Conservation (phyloP, 257 asterid genomes). For the Solanum corneliomulleri region DNA sequence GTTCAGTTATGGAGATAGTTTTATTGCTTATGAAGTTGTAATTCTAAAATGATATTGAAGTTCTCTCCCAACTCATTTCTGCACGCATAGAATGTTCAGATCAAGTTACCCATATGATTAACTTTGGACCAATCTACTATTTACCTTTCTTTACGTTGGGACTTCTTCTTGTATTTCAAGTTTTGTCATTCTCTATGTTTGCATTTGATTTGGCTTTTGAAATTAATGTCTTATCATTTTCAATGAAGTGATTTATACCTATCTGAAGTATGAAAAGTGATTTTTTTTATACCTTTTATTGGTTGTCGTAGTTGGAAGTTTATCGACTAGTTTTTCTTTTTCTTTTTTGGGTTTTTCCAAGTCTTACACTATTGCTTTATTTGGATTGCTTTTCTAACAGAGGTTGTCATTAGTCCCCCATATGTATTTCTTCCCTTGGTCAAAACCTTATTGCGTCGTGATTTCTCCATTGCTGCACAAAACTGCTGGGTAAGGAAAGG, state of each 20-base stretch:
- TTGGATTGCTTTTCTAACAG: conserved; percentile 6
- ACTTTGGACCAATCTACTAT: neutral
- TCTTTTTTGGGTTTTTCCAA: neutral
- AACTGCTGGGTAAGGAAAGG: conserved; percentile 37
- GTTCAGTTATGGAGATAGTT: neutral
- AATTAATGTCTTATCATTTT: neutral
- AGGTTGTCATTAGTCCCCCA: conserved; percentile 38
- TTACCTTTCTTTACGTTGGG: neutral
- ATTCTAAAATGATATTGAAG: neutral
- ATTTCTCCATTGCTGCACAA: conserved; percentile 33
- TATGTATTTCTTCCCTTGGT: conserved; percentile 26
- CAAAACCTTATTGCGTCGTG: conserved; percentile 27
- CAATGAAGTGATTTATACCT: neutral
- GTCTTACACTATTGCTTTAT: neutral
- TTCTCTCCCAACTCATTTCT: neutral
- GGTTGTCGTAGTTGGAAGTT: neutral
- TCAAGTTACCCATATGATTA: neutral
- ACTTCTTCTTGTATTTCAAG: neutral
- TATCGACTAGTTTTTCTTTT: neutral
- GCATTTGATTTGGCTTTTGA: neutral
- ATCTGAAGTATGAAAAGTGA: neutral
- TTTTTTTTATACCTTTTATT: neutral
- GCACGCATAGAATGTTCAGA: neutral
- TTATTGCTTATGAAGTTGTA: neutral
- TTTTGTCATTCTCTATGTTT: neutral